These are phyloP conservation scores for Candida maesae DNA, from an alignment of 805 yeast species.

Conservation along the genomic window DNA sequence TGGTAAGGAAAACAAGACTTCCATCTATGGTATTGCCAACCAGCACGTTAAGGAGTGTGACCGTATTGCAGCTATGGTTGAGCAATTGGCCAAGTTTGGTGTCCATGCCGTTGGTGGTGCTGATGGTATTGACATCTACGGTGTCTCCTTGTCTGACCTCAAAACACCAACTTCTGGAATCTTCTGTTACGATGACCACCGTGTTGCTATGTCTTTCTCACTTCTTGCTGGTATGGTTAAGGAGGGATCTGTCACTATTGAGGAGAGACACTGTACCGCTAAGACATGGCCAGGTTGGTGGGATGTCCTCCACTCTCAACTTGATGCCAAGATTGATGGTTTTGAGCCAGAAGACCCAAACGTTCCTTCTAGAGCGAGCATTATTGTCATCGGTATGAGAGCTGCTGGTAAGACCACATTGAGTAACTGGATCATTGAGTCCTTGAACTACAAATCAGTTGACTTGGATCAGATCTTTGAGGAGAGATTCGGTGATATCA, in stretches of 20 bases:
- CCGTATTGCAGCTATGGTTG: slow-evolving; percentile 91
- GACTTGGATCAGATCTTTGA: slow-evolving; percentile 81
- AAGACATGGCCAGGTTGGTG: slow-evolving; percentile 99
- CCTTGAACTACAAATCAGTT: slow-evolving; percentile 59
- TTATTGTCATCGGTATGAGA: slow-evolving; percentile 92
- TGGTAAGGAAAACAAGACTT: slow-evolving; percentile 47
- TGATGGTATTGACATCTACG: slow-evolving; percentile 89
- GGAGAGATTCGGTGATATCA: slow-evolving; percentile 46
- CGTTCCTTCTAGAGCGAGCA: slow-evolving; percentile 41
- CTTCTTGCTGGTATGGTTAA: slow-evolving; percentile 70
- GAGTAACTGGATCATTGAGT: slow-evolving; percentile 71
- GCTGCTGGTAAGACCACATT: slow-evolving; percentile 95
- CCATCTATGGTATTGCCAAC: slow-evolving; percentile 93
- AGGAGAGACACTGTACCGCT: slow-evolving; percentile 89
- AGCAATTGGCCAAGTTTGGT: slow-evolving; percentile 85
- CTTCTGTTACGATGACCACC: slow-evolving; percentile 87
- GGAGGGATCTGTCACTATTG: slow-evolving; percentile 56
- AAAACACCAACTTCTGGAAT: slow-evolving; percentile 60
- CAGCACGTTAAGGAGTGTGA: slow-evolving; percentile 98
- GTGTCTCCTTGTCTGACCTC: slow-evolving; percentile 50
- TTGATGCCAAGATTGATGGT: slow-evolving; percentile 69
- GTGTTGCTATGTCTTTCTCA: slow-evolving; percentile 97
- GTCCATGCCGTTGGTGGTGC: slow-evolving; percentile 79
- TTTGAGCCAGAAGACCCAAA: slow-evolving; percentile 43
- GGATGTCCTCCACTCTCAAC: slow-evolving; percentile 76